These are phyloP conservation scores for Eurotiales sp. DNA, from an alignment of 2,329 filamentous ascomycete species.

Conservation along the genomic window DNA sequence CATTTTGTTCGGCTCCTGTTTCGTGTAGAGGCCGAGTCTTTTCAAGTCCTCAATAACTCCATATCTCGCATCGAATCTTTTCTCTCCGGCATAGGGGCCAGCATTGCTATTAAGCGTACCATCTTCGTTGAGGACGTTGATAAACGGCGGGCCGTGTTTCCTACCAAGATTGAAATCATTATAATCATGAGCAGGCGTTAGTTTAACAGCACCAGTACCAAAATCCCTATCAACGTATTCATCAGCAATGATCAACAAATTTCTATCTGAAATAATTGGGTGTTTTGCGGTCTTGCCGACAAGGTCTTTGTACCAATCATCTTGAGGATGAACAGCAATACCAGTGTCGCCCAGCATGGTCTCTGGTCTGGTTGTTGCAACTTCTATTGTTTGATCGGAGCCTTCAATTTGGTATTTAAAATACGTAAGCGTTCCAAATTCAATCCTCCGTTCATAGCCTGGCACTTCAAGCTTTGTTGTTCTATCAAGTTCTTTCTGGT, in stretches of 20 bases:
- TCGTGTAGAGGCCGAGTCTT: slow-evolving; percentile 79
- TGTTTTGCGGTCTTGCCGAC: slow-evolving; percentile 81
- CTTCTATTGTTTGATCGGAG: slow-evolving; percentile 75
- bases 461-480: slow-evolving; percentile 85
- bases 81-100: slow-evolving; percentile 77
- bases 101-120: slow-evolving; percentile 85
- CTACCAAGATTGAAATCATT: slow-evolving; percentile 89
- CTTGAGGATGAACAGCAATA: slow-evolving; percentile 86
- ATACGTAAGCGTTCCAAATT: slow-evolving; percentile 84
- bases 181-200: slow-evolving; percentile 90
- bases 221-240: slow-evolving; percentile 88
- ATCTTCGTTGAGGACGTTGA: slow-evolving; percentile 91
- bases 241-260: slow-evolving; percentile 81
- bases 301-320: slow-evolving; percentile 80
- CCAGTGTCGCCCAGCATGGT: slow-evolving; percentile 93
- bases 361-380: slow-evolving; percentile 89
- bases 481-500: slow-evolving; percentile 82
- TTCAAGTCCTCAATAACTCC: slow-evolving; percentile 78
- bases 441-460: slow-evolving; percentile 93
- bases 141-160: slow-evolving; percentile 78
- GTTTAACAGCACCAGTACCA: slow-evolving; percentile 94
- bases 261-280: slow-evolving; percentile 72
- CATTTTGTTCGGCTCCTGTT: slow-evolving; percentile 95
- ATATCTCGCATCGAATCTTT: slow-evolving; percentile 89
- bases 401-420: slow-evolving; percentile 90